Evolutionary conservation across 805 yeast genomes (phyloP).

Genomic region (Candida incommunis): DNA sequence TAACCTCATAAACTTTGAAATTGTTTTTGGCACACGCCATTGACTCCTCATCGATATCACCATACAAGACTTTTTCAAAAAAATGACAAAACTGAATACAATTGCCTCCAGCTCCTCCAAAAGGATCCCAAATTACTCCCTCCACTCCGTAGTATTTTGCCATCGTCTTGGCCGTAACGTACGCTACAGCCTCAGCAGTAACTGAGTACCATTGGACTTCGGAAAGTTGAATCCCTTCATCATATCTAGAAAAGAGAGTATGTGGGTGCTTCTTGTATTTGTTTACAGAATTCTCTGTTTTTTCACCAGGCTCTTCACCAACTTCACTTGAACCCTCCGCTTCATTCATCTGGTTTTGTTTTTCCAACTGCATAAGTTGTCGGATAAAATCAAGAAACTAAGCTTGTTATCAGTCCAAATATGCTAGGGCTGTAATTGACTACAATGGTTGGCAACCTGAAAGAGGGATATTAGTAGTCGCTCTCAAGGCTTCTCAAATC

Average conservation of each 20-base stretch:
- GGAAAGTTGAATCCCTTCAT: slow-evolving; percentile 55
- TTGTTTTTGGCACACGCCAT: slow-evolving; percentile 30
- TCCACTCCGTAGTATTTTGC: slow-evolving; percentile 9
- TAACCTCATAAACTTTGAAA: slow-evolving; percentile 46
- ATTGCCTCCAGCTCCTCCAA: slow-evolving; percentile 86
- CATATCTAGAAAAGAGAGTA: slow-evolving; percentile 44
- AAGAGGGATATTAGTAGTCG: too few relatives aligned
- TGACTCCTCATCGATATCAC: slow-evolving; percentile 15
- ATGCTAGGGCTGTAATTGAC: too few relatives aligned
- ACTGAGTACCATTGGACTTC: slow-evolving; percentile 76
- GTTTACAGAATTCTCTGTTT: too few relatives aligned
- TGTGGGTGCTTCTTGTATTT: background rate
- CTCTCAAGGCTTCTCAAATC: too few relatives aligned
- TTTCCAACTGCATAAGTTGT: too few relatives aligned
- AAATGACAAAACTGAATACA: slow-evolving; percentile 50
- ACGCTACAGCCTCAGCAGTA: slow-evolving; percentile 71
- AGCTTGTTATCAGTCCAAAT: too few relatives aligned
- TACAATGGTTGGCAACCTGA: too few relatives aligned
- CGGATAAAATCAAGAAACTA: too few relatives aligned
- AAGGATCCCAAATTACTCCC: slow-evolving; percentile 40
- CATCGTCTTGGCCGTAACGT: slow-evolving; percentile 17
- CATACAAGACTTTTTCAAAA: slow-evolving; percentile 19
- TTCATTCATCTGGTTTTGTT: too few relatives aligned
- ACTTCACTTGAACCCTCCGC: too few relatives aligned
- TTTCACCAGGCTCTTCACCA: too few relatives aligned